Evolutionary conservation across 2,329 filamentous ascomycete species (phyloP).

Genomic region (Phialophora chinensis): DNA sequence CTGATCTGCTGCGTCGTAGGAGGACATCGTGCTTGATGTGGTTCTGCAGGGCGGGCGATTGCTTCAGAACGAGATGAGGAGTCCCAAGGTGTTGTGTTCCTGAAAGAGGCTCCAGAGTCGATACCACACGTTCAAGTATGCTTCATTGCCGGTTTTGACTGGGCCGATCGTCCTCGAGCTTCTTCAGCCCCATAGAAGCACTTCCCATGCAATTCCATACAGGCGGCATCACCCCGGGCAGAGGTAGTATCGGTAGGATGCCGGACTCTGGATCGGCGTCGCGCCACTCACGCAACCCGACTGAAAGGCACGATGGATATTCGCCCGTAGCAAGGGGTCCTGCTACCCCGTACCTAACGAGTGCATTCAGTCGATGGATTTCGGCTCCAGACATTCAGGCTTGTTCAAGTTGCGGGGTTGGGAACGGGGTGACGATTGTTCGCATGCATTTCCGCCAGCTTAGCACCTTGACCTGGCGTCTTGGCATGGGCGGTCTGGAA

Average conservation of each 20-base stretch:
- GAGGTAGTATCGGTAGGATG: constrained; percentile 8
- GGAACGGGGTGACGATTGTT: background rate
- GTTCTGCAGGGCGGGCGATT: background rate
- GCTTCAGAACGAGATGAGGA: background rate
- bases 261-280: constrained; percentile 7
- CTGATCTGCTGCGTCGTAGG: constrained; percentile 21
- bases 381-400: background rate
- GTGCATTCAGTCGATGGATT: background rate
- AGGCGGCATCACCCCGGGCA: constrained; percentile 7
- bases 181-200: background rate
- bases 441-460: background rate
- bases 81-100: background rate
- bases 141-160: constrained; percentile 4
- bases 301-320: background rate
- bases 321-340: background rate
- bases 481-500: background rate
- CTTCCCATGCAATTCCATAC: background rate
- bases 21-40: constrained; percentile 17
- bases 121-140: background rate
- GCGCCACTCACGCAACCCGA: constrained; percentile 4
- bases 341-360: background rate
- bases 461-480: background rate
- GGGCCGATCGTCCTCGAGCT: background rate
- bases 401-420: constrained; percentile 13
- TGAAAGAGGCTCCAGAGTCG: background rate